Evolutionary conservation across 2,329 filamentous ascomycete genomes (phyloP).

Genomic region (Neoarthrinium moseri): DNA sequence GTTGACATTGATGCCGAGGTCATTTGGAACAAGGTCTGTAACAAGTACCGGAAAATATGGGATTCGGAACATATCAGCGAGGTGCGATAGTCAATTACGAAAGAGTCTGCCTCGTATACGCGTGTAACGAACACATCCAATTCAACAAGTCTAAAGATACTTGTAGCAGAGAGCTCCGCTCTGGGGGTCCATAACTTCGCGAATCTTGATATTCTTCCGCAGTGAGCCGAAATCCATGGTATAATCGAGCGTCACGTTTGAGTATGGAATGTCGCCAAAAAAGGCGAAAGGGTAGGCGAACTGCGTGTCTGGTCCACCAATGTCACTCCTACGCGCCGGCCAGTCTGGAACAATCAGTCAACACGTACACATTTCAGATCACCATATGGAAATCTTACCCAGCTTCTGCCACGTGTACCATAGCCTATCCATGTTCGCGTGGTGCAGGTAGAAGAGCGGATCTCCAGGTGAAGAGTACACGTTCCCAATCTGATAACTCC

Average conservation of each 20-base stretch:
- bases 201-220: conserved; percentile 11
- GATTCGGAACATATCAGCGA: not conserved
- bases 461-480: conserved; percentile 20
- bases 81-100: too few relatives aligned
- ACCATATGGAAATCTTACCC: conserved; percentile 7
- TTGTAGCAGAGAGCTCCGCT: conserved; percentile 13
- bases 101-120: too few relatives aligned
- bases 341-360: conserved; percentile 17
- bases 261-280: conserved; percentile 28
- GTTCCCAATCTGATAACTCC: too few relatives aligned
- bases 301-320: conserved; percentile 30
- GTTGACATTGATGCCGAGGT: not conserved
- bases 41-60: not conserved
- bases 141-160: conserved; percentile 9
- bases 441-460: conserved; percentile 34
- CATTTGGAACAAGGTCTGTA: not conserved
- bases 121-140: too few relatives aligned
- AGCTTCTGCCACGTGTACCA: conserved; percentile 30
- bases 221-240: conserved; percentile 13
- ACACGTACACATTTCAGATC: not conserved
- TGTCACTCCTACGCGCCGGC: conserved; percentile 24
- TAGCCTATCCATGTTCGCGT: conserved; percentile 22
- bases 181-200: conserved; percentile 14
- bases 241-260: conserved; percentile 30
- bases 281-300: conserved; percentile 31